Evolutionary conservation across 495 filamentous ascomycete genomes (phyloP).

Genomic region (Penicillium atrosanguineum): DNA sequence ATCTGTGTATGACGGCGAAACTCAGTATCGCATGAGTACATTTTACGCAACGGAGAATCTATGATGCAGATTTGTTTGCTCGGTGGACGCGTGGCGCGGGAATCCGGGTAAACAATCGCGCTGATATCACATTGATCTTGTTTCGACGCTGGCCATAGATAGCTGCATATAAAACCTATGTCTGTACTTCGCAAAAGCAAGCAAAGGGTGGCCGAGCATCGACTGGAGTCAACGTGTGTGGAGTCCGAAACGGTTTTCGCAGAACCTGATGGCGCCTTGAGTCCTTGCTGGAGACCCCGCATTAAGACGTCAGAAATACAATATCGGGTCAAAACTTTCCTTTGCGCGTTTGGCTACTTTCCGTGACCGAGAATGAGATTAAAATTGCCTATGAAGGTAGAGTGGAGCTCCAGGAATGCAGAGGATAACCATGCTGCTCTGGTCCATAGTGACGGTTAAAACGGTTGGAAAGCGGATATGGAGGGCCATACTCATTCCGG

Average conservation of each 20-base stretch:
- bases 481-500: too few species aligned
- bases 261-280: background rate
- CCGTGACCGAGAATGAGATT: too few species aligned
- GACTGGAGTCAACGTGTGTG: background rate
- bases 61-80: background rate
- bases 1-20: constrained; percentile 57
- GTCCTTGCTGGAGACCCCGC: background rate
- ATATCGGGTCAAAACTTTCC: too few species aligned
- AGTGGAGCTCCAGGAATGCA: background rate
- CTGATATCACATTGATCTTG: too few species aligned
- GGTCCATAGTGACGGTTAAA: background rate
- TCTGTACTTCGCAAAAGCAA: too few species aligned
- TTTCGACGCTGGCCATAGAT: too few species aligned
- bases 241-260: background rate
- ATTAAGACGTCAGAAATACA: background rate
- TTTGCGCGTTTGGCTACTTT: too few species aligned
- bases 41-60: constrained; percentile 43
- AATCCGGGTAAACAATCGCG: too few species aligned
- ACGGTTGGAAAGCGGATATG: background rate
- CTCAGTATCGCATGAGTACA: constrained; percentile 54
- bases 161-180: too few species aligned
- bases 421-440: background rate
- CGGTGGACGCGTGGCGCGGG: too few species aligned
- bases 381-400: too few species aligned
- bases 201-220: too few species aligned